A percentile compares a stretch with the other conserved stretches of the same genome.
These are phyloP conservation scores for Dothistroma pini DNA, from an alignment of 2,329 filamentous ascomycete genomes.

Conservation along the genomic window DNA sequence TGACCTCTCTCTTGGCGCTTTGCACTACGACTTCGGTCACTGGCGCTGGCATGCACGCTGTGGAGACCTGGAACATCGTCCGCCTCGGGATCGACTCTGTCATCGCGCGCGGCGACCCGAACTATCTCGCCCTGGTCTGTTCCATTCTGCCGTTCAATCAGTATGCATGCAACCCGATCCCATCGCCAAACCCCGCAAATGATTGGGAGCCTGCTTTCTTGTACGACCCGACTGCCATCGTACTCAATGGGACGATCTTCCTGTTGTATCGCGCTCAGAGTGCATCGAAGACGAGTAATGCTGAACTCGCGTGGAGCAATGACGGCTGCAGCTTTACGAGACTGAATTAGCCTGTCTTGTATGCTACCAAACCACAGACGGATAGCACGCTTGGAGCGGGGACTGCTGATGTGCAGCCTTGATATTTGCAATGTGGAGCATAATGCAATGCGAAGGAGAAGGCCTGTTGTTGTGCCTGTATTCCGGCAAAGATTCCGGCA, in stretches of 20 bases:
- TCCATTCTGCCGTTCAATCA: constrained; percentile 31
- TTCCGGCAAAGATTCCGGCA: too few relatives aligned
- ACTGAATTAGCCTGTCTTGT: constrained; percentile 33
- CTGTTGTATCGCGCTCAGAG: constrained; percentile 40
- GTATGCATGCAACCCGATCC: constrained; percentile 27
- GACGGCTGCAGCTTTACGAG: constrained; percentile 38
- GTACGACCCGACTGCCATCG: constrained; percentile 33
- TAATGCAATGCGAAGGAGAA: background rate
- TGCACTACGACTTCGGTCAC: constrained; percentile 47
- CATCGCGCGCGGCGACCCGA: constrained; percentile 42
- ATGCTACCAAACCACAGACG: constrained; percentile 29
- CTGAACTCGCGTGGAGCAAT: constrained; percentile 38
- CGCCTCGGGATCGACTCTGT: constrained; percentile 51
- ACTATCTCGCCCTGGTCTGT: constrained; percentile 29
- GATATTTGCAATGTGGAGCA: background rate
- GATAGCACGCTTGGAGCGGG: background rate
- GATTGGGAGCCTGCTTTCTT: constrained; percentile 32
- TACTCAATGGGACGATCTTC: constrained; percentile 32
- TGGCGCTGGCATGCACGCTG: constrained; percentile 54
- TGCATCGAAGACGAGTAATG: constrained; percentile 31
- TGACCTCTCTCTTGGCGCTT: too few relatives aligned
- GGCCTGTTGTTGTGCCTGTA: too few relatives aligned
- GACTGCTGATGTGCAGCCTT: background rate
- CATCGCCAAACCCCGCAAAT: constrained; percentile 21
- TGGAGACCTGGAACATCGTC: constrained; percentile 60